These are phyloP conservation scores for Aureobasidium sp. DNA, from an alignment of 2,329 filamentous ascomycete genomes.

Conservation along the genomic window DNA sequence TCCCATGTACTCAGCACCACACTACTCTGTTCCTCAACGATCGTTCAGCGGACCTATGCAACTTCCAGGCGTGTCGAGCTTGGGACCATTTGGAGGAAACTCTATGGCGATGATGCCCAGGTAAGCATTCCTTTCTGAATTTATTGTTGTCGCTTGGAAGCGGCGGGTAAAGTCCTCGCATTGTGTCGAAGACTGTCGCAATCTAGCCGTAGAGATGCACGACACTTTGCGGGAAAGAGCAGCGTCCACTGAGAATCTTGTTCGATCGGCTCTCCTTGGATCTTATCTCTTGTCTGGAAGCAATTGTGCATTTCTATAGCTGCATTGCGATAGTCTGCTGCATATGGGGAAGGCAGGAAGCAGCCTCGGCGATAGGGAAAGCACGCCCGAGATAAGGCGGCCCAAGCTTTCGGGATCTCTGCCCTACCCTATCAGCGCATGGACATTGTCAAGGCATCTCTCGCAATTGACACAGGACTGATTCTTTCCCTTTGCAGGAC, in stretches of 20 bases:
- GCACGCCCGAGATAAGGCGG: constrained; percentile 6
- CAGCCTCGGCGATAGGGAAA: background rate
- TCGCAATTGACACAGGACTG: constrained; percentile 12
- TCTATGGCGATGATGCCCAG: constrained; percentile 11
- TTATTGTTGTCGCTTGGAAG: background rate
- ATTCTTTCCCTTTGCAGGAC: constrained; percentile 25
- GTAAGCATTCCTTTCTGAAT: background rate
- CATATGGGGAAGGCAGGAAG: no score
- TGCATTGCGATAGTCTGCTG: no score
- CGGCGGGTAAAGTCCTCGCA: background rate
- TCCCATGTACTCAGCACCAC: constrained; percentile 30
- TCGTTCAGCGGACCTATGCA: constrained; percentile 33
- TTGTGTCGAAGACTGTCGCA: no score
- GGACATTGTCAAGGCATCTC: background rate
- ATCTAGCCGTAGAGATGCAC: no score
- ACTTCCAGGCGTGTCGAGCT: constrained; percentile 50
- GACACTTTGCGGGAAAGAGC: no score
- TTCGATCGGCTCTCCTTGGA: no score
- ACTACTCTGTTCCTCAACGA: constrained; percentile 32
- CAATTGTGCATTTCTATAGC: no score
- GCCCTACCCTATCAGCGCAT: constrained; percentile 7
- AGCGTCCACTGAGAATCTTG: no score
- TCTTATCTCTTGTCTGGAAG: no score
- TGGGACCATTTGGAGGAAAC: constrained; percentile 39
- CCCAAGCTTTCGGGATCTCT: background rate